Evolutionary conservation across 2,329 filamentous ascomycete genomes (phyloP).

Genomic region (Alternaria postmessia): DNA sequence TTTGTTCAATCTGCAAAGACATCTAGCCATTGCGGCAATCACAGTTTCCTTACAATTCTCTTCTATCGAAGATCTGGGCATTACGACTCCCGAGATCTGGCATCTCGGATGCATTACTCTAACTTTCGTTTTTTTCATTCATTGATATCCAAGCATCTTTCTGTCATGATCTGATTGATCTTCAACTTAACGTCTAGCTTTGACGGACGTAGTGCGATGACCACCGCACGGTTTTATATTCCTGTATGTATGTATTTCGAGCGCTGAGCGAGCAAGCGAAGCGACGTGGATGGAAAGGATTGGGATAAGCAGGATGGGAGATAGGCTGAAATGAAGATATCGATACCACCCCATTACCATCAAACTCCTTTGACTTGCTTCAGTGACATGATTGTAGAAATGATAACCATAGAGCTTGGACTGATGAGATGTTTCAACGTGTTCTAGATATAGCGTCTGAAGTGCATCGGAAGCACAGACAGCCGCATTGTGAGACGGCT

Average conservation of each 20-base stretch:
- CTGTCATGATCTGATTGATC: slow-evolving; percentile 3
- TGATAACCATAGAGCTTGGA: neutral
- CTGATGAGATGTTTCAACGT: neutral
- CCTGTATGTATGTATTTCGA: slow-evolving; percentile 13
- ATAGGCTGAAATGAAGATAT: slow-evolving; percentile 6
- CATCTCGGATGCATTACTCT: slow-evolving; percentile 16
- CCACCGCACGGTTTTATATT: slow-evolving; percentile 9
- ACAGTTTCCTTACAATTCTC: slow-evolving; percentile 8
- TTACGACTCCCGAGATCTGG: slow-evolving; percentile 12
- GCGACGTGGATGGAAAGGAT: neutral
- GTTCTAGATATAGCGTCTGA: neutral
- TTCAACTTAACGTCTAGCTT: slow-evolving; percentile 8
- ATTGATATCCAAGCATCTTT: slow-evolving; percentile 13
- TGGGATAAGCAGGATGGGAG: neutral
- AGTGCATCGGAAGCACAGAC: neutral
- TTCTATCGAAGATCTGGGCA: slow-evolving; percentile 10
- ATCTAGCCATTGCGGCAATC: slow-evolving; percentile 15
- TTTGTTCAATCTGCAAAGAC: neutral
- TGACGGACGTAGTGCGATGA: slow-evolving; percentile 11
- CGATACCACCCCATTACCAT: slow-evolving; percentile 1
- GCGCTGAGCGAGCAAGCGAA: slow-evolving; percentile 4
- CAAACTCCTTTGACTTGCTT: neutral
- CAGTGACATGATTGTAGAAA: neutral
- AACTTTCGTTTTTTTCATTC: slow-evolving; percentile 2
- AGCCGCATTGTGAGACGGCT: neutral